phyloP scores from a whole-genome alignment of 2,329 filamentous ascomycete genomes.

The Neonectria neomacrospora region DNA sequence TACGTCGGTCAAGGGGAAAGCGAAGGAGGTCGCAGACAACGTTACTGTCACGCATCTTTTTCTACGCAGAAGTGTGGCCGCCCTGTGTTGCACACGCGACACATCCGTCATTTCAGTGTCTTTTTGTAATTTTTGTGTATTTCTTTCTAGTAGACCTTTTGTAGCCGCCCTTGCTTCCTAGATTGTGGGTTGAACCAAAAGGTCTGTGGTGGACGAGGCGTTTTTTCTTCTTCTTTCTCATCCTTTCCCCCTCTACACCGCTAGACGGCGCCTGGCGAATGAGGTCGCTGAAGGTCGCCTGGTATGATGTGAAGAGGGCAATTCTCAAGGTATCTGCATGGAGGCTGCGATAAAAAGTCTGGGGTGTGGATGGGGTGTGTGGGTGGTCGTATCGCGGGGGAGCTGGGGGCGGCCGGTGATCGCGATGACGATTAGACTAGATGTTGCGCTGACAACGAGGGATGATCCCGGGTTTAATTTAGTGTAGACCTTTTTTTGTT shows the following conservation, averaged over 20 bases:
- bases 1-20: constrained; percentile 11
- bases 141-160: neutral
- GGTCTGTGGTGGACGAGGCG: constrained; percentile 15
- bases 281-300: constrained; percentile 30
- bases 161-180: neutral
- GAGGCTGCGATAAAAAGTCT: constrained; percentile 21
- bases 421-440: constrained; percentile 22
- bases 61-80: constrained; percentile 8
- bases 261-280: constrained; percentile 36
- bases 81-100: constrained; percentile 8
- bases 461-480: constrained; percentile 7
- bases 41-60: constrained; percentile 16
- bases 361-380: constrained; percentile 18
- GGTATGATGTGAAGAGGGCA: constrained; percentile 38
- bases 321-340: constrained; percentile 12
- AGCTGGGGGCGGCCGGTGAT: constrained; percentile 7
- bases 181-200: neutral
- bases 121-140: constrained; percentile 2
- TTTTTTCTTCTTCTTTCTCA: neutral
- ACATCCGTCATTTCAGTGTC: neutral
- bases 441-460: constrained; percentile 21
- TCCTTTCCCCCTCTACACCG: constrained; percentile 31
- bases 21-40: constrained; percentile 11
- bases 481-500: neutral
- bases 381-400: constrained; percentile 25